Conservation (phyloP, 1,139 yeast genomes). For the Kodamaea sp. region DNA sequence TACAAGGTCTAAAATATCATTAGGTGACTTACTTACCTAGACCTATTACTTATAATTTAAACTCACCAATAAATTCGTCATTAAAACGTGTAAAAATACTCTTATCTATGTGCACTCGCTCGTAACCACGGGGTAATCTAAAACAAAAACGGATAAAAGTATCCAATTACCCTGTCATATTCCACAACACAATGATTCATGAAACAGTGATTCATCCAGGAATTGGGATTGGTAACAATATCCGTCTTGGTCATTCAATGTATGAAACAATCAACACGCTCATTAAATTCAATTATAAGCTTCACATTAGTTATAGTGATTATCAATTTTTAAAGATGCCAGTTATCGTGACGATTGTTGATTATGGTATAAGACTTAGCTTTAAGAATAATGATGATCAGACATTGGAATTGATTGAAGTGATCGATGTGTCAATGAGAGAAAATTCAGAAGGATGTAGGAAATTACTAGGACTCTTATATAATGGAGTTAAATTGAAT, state of each 20-base stretch:
- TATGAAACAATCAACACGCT: conserved; percentile 24
- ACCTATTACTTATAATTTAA: background rate
- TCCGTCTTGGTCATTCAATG: conserved; percentile 28
- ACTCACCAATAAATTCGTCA: background rate
- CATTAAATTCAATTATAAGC: conserved; percentile 22
- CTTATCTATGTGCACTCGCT: background rate
- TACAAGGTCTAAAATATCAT: conserved; percentile 20
- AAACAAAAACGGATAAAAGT: background rate
- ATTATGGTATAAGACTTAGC: conserved; percentile 34
- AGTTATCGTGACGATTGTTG: conserved; percentile 27
- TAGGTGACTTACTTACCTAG: conserved; percentile 25
- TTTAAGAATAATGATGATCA: conserved; percentile 43
- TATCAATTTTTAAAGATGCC: conserved; percentile 27
- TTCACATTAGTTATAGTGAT: conserved; percentile 15
- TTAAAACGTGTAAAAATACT: background rate
- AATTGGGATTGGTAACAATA: conserved; percentile 30
- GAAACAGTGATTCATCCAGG: conserved; percentile 31
- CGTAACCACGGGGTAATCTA: background rate
- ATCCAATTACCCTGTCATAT: background rate
- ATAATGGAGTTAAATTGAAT: conserved; percentile 34
- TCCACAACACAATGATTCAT: conserved; percentile 15
- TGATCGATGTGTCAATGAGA: conserved; percentile 24
- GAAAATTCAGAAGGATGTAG: conserved; percentile 2
- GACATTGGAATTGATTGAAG: conserved; percentile 43
- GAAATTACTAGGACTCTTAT: conserved; percentile 22